A percentile compares a stretch with the other conserved stretches of the same genome.
phyloP scores from a whole-genome alignment of 805 yeast genomes.

The Maudiozyma bulderi region DNA sequence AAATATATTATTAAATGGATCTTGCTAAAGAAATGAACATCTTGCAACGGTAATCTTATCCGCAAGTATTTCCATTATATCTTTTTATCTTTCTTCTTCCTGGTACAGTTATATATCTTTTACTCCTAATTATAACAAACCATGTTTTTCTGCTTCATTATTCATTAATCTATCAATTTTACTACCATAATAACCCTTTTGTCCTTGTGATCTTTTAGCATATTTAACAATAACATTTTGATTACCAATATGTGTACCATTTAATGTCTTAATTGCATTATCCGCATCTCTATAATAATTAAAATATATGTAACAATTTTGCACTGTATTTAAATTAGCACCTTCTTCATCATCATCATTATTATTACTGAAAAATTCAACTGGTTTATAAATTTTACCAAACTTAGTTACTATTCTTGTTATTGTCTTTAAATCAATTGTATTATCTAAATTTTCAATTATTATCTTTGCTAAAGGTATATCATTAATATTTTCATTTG shows the following conservation, averaged over 20 bases:
- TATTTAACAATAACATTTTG: slow-evolving; percentile 51
- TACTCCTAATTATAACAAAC: slow-evolving; percentile 7
- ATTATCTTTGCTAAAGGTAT: slow-evolving; percentile 61
- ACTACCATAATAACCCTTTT: slow-evolving; percentile 61
- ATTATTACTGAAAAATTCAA: not conserved
- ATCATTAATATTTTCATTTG: slow-evolving; percentile 9
- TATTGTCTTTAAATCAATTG: slow-evolving; percentile 53
- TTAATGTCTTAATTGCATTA: slow-evolving; percentile 56
- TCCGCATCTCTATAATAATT: slow-evolving; percentile 62
- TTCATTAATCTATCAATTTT: slow-evolving; percentile 65
- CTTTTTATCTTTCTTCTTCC: not conserved
- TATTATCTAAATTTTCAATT: slow-evolving; percentile 56
- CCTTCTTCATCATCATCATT: too few relatives aligned
- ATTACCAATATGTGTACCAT: slow-evolving; percentile 63
- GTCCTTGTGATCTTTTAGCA: slow-evolving; percentile 56
- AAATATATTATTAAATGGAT: too few relatives aligned
- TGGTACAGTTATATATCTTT: not conserved
- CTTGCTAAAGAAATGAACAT: too few relatives aligned
- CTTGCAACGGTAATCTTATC: too few relatives aligned
- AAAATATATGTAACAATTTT: slow-evolving; percentile 59
- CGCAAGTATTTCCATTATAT: too few relatives aligned
- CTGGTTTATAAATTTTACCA: slow-evolving; percentile 34
- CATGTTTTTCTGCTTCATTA: slow-evolving; percentile 44
- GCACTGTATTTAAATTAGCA: slow-evolving; percentile 10
- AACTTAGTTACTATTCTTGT: slow-evolving; percentile 47